Evolutionary conservation across 768 basidiomycete genomes (phyloP).

Genomic region (Crassisporium funariophilum): DNA sequence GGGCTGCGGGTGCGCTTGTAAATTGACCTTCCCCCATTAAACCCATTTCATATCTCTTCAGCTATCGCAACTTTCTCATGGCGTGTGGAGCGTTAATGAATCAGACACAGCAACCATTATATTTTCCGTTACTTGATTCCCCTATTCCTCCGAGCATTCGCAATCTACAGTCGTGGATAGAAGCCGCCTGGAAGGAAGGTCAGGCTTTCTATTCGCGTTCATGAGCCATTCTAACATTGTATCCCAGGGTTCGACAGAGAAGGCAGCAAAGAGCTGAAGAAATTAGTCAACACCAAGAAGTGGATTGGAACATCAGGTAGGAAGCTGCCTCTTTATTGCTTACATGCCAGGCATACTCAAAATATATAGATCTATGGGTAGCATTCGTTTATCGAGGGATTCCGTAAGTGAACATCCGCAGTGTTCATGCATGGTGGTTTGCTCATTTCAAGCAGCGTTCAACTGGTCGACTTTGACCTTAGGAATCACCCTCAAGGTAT

Average conservation of each 20-base stretch:
- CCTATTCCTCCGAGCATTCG: slow-evolving; percentile 66
- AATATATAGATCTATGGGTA: slow-evolving; percentile 63
- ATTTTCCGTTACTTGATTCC: slow-evolving; percentile 60
- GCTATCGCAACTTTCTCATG: slow-evolving; percentile 86
- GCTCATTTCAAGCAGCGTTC: slow-evolving; percentile 40
- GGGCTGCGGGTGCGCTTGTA: slow-evolving; percentile 67
- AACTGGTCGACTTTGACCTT: slow-evolving; percentile 68
- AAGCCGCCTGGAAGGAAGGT: slow-evolving; percentile 80
- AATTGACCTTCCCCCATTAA: background rate
- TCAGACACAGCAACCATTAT: slow-evolving; percentile 62
- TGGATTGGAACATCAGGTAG: slow-evolving; percentile 84
- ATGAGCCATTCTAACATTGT: background rate
- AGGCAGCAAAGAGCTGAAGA: slow-evolving; percentile 63
- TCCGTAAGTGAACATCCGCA: slow-evolving; percentile 56
- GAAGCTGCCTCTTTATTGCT: slow-evolving; percentile 3
- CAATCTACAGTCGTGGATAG: slow-evolving; percentile 78
- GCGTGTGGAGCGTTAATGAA: slow-evolving; percentile 70
- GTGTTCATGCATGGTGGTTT: background rate
- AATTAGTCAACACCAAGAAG: slow-evolving; percentile 58
- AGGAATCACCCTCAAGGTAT: slow-evolving; percentile 46
- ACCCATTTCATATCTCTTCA: slow-evolving; percentile 27
- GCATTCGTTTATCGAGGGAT: slow-evolving; percentile 80
- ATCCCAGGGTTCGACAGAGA: slow-evolving; percentile 67
- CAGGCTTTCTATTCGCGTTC: slow-evolving; percentile 12
- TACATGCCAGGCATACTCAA: background rate